Conservation (phyloP, 75 land plant genomes). For the Picea sitchensis region DNA sequence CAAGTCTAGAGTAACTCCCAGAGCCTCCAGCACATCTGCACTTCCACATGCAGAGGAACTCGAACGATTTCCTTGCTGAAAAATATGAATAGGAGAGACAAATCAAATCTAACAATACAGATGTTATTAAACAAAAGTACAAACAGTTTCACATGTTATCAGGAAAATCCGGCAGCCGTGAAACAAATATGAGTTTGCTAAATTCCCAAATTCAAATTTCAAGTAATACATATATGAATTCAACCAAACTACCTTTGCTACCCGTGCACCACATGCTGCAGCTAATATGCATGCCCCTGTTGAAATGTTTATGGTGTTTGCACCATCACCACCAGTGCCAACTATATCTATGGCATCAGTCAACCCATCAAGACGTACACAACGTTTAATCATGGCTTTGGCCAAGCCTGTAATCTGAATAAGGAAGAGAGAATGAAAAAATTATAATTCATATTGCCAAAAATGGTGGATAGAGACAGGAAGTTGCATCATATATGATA, state of each 20-base stretch:
- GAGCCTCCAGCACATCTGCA: slow-evolving; percentile 91
- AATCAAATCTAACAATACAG: not conserved
- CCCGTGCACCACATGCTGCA: slow-evolving; percentile 90
- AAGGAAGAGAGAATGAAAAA: not conserved
- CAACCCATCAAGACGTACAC: slow-evolving; percentile 60
- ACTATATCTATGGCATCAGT: slow-evolving; percentile 83
- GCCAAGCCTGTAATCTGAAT: slow-evolving; percentile 87
- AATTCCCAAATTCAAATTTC: not conserved
- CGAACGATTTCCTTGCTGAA: slow-evolving; percentile 91
- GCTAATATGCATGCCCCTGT: slow-evolving; percentile 92
- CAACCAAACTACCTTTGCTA: slow-evolving; percentile 67
- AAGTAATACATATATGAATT: not conserved
- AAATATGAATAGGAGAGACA: not conserved
- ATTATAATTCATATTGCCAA: not conserved
- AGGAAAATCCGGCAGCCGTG: not conserved
- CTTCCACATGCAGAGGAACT: slow-evolving; percentile 99
- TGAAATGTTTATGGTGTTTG: slow-evolving; percentile 92
- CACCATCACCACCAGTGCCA: slow-evolving; percentile 99
- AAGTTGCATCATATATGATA: no score
- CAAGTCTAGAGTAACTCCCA: slow-evolving; percentile 77
- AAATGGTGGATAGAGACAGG: no score
- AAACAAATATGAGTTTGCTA: not conserved
- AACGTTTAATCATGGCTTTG: slow-evolving; percentile 71
- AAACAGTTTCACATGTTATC: not conserved
- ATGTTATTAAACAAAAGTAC: not conserved